These are phyloP conservation scores for Trichomonas vaginalis DNA, from an alignment of 208 protist genomes.

Conservation along the genomic window DNA sequence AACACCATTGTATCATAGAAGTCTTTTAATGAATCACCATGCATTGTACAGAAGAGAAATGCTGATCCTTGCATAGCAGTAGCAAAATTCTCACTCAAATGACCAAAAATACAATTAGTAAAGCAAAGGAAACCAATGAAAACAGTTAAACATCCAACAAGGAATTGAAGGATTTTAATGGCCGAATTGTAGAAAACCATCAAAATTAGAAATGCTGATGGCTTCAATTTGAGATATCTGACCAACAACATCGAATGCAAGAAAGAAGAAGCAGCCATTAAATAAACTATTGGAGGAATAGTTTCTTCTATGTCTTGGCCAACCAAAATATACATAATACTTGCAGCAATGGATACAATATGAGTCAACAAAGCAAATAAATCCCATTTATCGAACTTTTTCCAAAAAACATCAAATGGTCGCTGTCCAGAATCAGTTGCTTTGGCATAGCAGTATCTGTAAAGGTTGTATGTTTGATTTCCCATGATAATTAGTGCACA, in stretches of 20 bases:
- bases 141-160: not conserved
- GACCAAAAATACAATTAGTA: not conserved
- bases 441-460: not conserved
- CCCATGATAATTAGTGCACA: not conserved
- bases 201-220: not conserved
- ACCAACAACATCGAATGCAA: not conserved
- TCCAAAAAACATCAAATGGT: not conserved
- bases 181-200: not conserved
- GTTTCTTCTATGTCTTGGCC: not conserved
- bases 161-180: not conserved
- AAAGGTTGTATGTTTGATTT: not conserved
- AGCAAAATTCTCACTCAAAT: not conserved
- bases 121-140: not conserved
- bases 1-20: not conserved
- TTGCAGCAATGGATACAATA: not conserved
- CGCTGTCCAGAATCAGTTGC: not conserved
- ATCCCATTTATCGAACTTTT: constrained; percentile 7
- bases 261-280: not conserved
- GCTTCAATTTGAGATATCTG: not conserved
- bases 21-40: not conserved
- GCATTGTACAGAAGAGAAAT: not conserved
- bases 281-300: not conserved
- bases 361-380: not conserved
- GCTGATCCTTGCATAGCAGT: not conserved
- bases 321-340: not conserved